Base-by-base conservation (phyloP, 805 yeast species). In the Candida rishiriensis region DNA sequence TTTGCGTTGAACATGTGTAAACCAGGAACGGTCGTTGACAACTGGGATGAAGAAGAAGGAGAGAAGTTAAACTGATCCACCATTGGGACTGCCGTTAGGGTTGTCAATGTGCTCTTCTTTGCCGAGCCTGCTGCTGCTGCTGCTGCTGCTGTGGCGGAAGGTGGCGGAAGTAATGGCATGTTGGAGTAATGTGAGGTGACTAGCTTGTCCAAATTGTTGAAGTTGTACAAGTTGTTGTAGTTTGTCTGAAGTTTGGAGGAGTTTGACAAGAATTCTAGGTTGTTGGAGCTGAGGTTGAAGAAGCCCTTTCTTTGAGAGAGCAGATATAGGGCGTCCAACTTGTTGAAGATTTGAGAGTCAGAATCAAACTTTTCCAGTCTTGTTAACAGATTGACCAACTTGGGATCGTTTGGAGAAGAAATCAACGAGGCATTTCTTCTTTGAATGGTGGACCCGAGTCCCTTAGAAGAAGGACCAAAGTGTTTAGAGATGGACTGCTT, bases 221-320 rank as follows among this genome's bases (percentile, higher is more conserved):
- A 59, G 38, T 63, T 54, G 47, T 54, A 49, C 29, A 61, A 39
- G 42, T 63, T 63, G 17, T 51, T 50, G 41, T 51, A 56, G 14
- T 49, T 48, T 14, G 45, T 44, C 12, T 50, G 51, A 9, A 63
- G 56, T 39, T 50, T 53, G 4, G 49, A 36, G 9, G 51, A 48
- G 42, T 63, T 63, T 9, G 66, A 59, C 30, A 53, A 47, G 44
- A 63, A 63, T 32, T 55, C 60, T 16, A 63, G 51, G 37, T 61
- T 58, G 42, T 62, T 62, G 14, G 62, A 47, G 40, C 52, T 55
- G 13, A 53, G 21, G 40, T 61, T 59, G 41, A 57, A 61, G 33
- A 63, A 63, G 1, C 68, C 68, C 43, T 63, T 63, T 41, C 64
- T 54, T 40, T 60, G 61, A n/a, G 62, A 50, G 10, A 63, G 41